Base-by-base conservation (phyloP, 2,329 filamentous ascomycete genomes). In the Colletotrichum cereale region DNA sequence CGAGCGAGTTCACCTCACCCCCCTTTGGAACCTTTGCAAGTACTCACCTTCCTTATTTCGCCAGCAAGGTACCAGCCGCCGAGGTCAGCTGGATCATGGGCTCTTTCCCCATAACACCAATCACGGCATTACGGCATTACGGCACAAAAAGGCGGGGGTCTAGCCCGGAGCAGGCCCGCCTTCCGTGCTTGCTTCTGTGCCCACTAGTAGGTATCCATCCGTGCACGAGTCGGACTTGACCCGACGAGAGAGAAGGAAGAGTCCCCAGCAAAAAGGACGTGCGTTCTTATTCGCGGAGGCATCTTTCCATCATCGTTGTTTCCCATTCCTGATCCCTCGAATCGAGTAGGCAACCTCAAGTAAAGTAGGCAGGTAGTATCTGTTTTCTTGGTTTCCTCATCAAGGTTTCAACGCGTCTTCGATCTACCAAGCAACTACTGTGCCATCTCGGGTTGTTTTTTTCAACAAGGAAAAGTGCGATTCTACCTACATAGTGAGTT, bases 81-180 rank as follows among this genome's bases (percentile, higher is more conserved):
- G 31, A 67, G 64, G 48, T 61, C 67, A 61, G 62, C 62, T 66
- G 67, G 36, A n/a, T 38, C 52, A 64, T 64, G 36, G 36, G n/a
- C 53, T 34, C 64, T 38, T 44, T 24, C 16, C 38, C 40, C 42
- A 60, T 66, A 56, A 63, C 63, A 71, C 57, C 64, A 71, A 55
- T 58, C 67, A 55, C 65, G 65, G 68, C 68, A 68, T 71, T 71
- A 68, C 65, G 65, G 68, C 58, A 71, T 68, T 47, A 63, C 65
- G 65, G 68, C 58, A 68, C 58, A 68, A 58, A 47, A 62, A 68
- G 52, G 68, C 65, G 68, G 68, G 60, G 65, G 65, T 62, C 65
- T 48, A 58, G 58, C 34, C 68, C 65, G 53, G 58, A 52, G 47
- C 56, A 47, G 58, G 47, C 65, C 42, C 38, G 38, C 36, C 64